phyloP scores from a whole-genome alignment of 805 yeast species.

The Citeromyces nyonsensis region DNA sequence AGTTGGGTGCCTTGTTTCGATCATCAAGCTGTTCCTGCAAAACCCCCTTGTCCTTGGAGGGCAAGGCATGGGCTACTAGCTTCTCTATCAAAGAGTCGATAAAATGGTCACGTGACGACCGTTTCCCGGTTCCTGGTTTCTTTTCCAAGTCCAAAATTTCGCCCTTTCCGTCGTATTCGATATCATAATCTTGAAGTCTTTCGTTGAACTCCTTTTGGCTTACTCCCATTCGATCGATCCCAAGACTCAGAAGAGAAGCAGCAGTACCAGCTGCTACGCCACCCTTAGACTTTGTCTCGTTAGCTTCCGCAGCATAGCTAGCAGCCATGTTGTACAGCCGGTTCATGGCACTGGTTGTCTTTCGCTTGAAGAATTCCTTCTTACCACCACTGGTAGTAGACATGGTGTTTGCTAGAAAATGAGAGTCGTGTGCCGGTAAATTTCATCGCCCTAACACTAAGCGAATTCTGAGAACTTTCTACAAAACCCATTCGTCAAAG shows the following conservation, averaged over 20 bases:
- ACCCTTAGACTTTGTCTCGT: slow-evolving; percentile 8
- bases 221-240: slow-evolving; percentile 18
- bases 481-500: neutral
- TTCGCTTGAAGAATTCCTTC: neutral
- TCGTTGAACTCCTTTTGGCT: slow-evolving; percentile 5
- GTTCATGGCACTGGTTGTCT: slow-evolving; percentile 7
- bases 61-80: slow-evolving; percentile 31
- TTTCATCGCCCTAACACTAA: no score
- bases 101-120: slow-evolving; percentile 23
- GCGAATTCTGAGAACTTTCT: neutral
- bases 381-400: neutral
- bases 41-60: slow-evolving; percentile 28
- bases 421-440: neutral
- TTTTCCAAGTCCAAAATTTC: slow-evolving; percentile 7
- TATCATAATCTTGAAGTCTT: slow-evolving; percentile 6
- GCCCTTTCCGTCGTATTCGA: slow-evolving; percentile 8
- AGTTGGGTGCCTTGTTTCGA: slow-evolving; percentile 26
- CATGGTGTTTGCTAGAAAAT: slow-evolving; percentile 1
- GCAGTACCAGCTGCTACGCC: slow-evolving; percentile 24
- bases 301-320: slow-evolving; percentile 7
- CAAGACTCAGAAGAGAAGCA: slow-evolving; percentile 25
- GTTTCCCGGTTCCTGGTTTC: slow-evolving; percentile 4
- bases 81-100: slow-evolving; percentile 41
- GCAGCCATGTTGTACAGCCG: slow-evolving; percentile 10
- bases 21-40: slow-evolving; percentile 25